Conservation (phyloP, 805 yeast species). For the Nakazawaea holstii region DNA sequence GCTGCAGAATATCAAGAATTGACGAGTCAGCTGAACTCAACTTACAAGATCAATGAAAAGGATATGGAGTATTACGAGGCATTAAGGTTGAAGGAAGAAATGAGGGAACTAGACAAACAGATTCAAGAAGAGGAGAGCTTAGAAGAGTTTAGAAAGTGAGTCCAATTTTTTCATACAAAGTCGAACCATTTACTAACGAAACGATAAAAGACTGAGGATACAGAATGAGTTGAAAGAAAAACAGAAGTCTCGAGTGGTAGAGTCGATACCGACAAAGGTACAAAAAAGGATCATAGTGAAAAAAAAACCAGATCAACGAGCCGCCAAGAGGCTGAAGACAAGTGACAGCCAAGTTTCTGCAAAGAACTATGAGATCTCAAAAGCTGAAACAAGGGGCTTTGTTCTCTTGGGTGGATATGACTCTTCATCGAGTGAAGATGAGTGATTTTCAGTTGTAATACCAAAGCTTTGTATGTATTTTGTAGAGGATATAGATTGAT, state of each 20-base stretch:
- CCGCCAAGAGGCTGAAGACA: too few species aligned
- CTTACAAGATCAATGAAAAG: constrained; percentile 33
- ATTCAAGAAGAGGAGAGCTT: constrained; percentile 12
- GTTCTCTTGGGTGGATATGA: neutral
- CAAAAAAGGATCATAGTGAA: neutral
- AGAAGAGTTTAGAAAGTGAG: constrained; percentile 10
- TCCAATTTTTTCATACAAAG: neutral
- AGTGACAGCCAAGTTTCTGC: neutral
- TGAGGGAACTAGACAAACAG: constrained; percentile 21
- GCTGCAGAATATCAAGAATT: constrained; percentile 24
- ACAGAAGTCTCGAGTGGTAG: neutral
- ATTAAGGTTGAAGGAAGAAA: constrained; percentile 14
- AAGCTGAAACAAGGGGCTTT: neutral
- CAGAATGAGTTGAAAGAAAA: neutral
- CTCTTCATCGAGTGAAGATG: neutral
- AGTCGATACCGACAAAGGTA: neutral
- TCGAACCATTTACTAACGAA: neutral
- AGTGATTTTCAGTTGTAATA: neutral
- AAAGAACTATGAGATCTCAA: neutral
- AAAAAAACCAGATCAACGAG: too few species aligned
- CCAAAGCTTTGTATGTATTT: too few species aligned
- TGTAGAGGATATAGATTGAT: neutral
- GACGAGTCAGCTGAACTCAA: constrained; percentile 32
- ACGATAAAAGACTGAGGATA: neutral
- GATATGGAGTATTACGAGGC: constrained; percentile 30